A percentile compares a stretch with the other conserved stretches of the same genome.
Conservation (phyloP, 2,329 filamentous ascomycete species). For the Pyrenophora seminiperda region DNA sequence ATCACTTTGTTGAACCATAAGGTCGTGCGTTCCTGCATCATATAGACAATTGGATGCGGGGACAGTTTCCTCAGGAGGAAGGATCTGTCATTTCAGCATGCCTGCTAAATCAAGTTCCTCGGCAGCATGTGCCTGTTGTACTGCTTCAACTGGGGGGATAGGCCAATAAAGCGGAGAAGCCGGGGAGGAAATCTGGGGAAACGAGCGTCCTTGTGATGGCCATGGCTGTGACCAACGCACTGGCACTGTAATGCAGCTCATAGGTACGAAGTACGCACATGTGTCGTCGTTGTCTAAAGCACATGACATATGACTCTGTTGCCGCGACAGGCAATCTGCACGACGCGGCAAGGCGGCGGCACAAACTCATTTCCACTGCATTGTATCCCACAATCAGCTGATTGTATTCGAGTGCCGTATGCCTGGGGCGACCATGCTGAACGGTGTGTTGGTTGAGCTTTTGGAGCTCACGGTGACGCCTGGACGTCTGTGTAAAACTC, state of each 20-base stretch:
- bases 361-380: neutral
- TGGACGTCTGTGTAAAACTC: too few species aligned
- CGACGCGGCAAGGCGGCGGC: neutral
- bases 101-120: conserved; percentile 7
- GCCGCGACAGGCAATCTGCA: neutral
- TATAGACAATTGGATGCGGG: conserved; percentile 9
- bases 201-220: conserved; percentile 7
- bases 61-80: conserved; percentile 8
- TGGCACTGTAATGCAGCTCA: neutral
- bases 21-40: conserved; percentile 14
- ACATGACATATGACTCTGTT: neutral
- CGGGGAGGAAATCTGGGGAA: conserved; percentile 12
- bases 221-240: neutral
- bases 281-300: neutral
- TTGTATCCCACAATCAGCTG: too few species aligned
- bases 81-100: conserved; percentile 22
- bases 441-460: too few species aligned
- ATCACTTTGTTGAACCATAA: conserved; percentile 1
- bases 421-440: too few species aligned
- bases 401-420: too few species aligned
- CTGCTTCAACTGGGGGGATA: neutral
- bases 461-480: too few species aligned
- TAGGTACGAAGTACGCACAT: too few species aligned
- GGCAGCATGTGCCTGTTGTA: conserved; percentile 16
- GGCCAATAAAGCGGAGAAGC: conserved; percentile 10